phyloP scores from a whole-genome alignment of 1,139 yeast species.

The Debaryomyces subglobosus region DNA sequence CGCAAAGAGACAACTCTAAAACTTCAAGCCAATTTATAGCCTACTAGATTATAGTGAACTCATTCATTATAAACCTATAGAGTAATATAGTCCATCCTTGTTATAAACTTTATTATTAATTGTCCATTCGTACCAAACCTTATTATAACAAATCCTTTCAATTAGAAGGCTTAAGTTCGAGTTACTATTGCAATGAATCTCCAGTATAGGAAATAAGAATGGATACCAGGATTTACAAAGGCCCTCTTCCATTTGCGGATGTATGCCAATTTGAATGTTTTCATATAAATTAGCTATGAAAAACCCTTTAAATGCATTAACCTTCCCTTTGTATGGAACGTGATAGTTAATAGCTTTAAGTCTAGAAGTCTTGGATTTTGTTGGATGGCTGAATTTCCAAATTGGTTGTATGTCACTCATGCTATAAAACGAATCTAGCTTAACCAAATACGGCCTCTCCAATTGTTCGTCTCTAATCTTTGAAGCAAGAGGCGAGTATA shows the following conservation, averaged over 20 bases:
- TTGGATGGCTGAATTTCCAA: constrained; percentile 61
- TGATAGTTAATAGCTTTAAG: not conserved
- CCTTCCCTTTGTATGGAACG: constrained; percentile 12
- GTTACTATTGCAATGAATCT: constrained; percentile 50
- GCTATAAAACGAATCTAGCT: constrained; percentile 52
- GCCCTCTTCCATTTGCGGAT: constrained; percentile 17
- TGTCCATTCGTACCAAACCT: constrained; percentile 80
- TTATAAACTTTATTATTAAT: constrained; percentile 29
- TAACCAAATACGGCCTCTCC: constrained; percentile 63
- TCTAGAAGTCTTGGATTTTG: not conserved
- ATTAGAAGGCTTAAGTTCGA: constrained; percentile 52
- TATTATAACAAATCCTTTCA: constrained; percentile 26
- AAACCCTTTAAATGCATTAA: constrained; percentile 78
- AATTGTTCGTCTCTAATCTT: constrained; percentile 10
- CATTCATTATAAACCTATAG: constrained; percentile 28
- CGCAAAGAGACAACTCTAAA: not conserved
- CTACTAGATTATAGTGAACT: not conserved
- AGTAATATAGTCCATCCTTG: constrained; percentile 25
- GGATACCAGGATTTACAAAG: constrained; percentile 63
- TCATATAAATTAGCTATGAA: constrained; percentile 70
- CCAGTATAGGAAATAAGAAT: constrained; percentile 67
- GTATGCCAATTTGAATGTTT: constrained; percentile 45
- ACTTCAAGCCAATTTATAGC: not conserved
- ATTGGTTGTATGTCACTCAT: constrained; percentile 39
- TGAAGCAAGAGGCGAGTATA: constrained; percentile 49